Evolutionary conservation across 495 filamentous ascomycete species (phyloP).

Genomic region (Hypoxylon lienhwacheense): DNA sequence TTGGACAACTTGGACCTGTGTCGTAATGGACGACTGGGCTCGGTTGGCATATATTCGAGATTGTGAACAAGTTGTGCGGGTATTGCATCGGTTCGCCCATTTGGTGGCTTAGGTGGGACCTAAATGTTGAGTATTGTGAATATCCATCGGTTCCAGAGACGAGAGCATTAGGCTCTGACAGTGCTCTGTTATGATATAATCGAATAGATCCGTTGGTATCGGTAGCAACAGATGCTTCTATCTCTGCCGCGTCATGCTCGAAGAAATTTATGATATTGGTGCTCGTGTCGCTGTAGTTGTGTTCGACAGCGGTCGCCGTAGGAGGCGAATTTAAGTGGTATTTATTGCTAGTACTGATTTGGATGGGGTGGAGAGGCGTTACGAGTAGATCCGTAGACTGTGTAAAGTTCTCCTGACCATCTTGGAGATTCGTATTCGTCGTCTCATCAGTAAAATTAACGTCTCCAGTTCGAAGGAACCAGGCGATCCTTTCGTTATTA

Average conservation of each 20-base stretch:
- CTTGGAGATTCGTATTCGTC: neutral
- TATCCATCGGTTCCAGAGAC: neutral
- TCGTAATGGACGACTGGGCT: neutral
- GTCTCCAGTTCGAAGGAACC: slow-evolving; percentile 18
- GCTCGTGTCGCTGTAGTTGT: neutral
- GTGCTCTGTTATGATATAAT: neutral
- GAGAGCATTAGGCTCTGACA: neutral
- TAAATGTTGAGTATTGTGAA: neutral
- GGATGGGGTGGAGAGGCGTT: neutral
- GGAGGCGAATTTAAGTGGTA: too few relatives aligned
- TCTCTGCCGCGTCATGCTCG: neutral
- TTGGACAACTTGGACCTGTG: neutral
- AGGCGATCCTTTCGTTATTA: slow-evolving; percentile 24
- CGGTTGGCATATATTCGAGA: neutral
- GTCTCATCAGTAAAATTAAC: neutral
- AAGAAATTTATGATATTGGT: neutral
- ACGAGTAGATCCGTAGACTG: slow-evolving; percentile 15
- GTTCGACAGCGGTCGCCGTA: neutral
- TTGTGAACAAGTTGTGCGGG: neutral
- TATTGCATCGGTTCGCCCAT: neutral
- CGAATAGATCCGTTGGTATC: neutral
- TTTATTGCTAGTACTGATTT: neutral
- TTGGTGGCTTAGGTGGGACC: neutral
- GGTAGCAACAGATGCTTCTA: neutral
- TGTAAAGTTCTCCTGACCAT: neutral